Conservation (phyloP, 164 flowering plant species). For the Santalum album region DNA sequence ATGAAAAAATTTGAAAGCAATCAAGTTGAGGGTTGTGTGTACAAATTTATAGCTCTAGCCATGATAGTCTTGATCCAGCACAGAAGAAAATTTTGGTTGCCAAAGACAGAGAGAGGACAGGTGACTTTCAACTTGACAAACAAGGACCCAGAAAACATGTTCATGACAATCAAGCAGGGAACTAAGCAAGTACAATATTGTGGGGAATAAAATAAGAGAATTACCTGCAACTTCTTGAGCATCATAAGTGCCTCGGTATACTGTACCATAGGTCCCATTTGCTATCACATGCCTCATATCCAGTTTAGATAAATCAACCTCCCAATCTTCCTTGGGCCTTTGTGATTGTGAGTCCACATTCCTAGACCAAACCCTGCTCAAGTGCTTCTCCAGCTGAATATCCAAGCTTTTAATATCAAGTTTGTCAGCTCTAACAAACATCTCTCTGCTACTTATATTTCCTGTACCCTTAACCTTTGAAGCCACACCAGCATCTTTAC, state of each 20-base stretch:
- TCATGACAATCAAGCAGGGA: too few species aligned
- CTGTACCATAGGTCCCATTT: neutral
- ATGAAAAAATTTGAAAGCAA: too few species aligned
- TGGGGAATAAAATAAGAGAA: neutral
- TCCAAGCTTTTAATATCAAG: slow-evolving; percentile 1
- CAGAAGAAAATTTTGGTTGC: too few species aligned
- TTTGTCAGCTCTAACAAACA: neutral
- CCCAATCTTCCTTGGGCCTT: neutral
- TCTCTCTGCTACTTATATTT: neutral
- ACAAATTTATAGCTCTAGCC: too few species aligned
- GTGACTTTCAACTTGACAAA: too few species aligned
- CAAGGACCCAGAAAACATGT: too few species aligned
- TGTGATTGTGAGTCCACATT: neutral
- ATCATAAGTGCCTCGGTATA: slow-evolving; percentile 3
- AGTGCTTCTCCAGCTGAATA: slow-evolving; percentile 1
- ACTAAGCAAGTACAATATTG: neutral
- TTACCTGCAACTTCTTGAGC: slow-evolving; percentile 4
- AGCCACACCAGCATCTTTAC: neutral
- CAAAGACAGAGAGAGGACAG: too few species aligned
- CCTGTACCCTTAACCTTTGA: neutral
- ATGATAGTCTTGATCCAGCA: too few species aligned
- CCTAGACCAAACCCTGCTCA: slow-evolving; percentile 6
- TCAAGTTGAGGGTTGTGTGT: too few species aligned
- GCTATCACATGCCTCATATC: slow-evolving; percentile 3
- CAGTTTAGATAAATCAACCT: neutral